A percentile compares a stretch with the other conserved stretches of the same genome.
Evolutionary conservation across 176 grass and related monocot species (phyloP).

Genomic region (Sorghum bicolor): DNA sequence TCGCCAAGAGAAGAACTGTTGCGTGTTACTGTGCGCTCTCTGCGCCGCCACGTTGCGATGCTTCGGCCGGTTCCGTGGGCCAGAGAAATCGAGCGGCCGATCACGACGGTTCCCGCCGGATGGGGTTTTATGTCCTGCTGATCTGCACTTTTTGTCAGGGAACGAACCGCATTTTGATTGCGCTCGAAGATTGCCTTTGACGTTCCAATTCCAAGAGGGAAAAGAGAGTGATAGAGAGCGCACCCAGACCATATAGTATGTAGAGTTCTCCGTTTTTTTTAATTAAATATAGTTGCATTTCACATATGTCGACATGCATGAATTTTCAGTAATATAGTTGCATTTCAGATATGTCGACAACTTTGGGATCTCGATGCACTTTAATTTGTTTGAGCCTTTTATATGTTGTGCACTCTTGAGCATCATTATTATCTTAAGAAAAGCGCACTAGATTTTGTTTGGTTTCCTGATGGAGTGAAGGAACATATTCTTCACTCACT

Average conservation of each 20-base stretch:
- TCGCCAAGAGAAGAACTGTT: neutral
- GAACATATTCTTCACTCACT: constrained; percentile 3
- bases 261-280: neutral
- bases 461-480: neutral
- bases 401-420: neutral
- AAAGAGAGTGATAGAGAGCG: too few relatives aligned
- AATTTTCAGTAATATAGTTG: neutral
- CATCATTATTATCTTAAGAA: neutral
- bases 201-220: neutral
- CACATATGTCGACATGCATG: neutral
- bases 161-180: neutral
- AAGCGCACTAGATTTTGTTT: constrained; percentile 9
- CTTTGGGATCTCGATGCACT: neutral
- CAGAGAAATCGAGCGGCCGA: neutral
- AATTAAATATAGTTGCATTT: neutral
- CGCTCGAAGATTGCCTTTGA: neutral
- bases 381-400: neutral
- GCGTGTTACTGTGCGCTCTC: neutral
- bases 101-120: neutral
- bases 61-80: neutral
- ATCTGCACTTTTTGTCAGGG: neutral
- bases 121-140: neutral
- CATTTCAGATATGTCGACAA: neutral
- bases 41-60: neutral
- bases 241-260: too few relatives aligned